Evolutionary conservation across 805 yeast species (phyloP).

Genomic region (Spathaspora boniae): DNA sequence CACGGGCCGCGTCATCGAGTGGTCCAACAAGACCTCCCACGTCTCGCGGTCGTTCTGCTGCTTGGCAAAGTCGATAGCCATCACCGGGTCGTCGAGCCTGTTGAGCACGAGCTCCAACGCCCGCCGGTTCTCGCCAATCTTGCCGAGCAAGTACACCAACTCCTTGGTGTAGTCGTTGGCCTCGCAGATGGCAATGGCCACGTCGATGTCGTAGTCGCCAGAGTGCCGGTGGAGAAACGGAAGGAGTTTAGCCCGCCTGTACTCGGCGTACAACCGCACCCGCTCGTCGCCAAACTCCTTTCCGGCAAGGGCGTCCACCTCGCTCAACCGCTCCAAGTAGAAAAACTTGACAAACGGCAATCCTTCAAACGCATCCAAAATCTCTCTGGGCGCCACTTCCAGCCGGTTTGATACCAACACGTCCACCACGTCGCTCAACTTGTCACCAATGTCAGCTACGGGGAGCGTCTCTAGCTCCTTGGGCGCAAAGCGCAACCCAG

Average conservation of each 20-base stretch:
- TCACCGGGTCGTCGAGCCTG: slow-evolving; percentile 69
- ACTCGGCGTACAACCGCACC: slow-evolving; percentile 62
- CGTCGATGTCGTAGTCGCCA: slow-evolving; percentile 58
- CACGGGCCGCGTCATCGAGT: slow-evolving; percentile 68
- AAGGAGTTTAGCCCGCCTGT: slow-evolving; percentile 52
- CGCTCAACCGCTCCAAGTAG: slow-evolving; percentile 59
- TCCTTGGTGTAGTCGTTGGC: slow-evolving; percentile 55
- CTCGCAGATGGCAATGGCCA: slow-evolving; percentile 68
- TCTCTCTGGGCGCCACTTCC: slow-evolving; percentile 53
- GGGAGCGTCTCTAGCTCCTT: slow-evolving; percentile 40
- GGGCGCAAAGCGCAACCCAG: slow-evolving; percentile 37
- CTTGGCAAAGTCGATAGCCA: slow-evolving; percentile 77
- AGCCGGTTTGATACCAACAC: slow-evolving; percentile 62
- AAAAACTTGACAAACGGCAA: slow-evolving; percentile 56
- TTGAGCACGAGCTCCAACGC: slow-evolving; percentile 79
- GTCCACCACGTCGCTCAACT: slow-evolving; percentile 43
- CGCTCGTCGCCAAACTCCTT: slow-evolving; percentile 63
- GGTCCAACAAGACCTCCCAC: slow-evolving; percentile 72
- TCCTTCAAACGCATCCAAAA: slow-evolving; percentile 46
- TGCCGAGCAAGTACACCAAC: slow-evolving; percentile 75
- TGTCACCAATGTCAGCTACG: slow-evolving; percentile 35
- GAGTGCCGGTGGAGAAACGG: slow-evolving; percentile 57
- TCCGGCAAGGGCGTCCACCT: slow-evolving; percentile 52
- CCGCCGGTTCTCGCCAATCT: slow-evolving; percentile 71
- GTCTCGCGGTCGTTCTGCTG: slow-evolving; percentile 67